A percentile compares a stretch with the other conserved stretches of the same genome.
These are phyloP conservation scores for Aspergillus avenaceus DNA, from an alignment of 495 filamentous ascomycete genomes.

Conservation along the genomic window DNA sequence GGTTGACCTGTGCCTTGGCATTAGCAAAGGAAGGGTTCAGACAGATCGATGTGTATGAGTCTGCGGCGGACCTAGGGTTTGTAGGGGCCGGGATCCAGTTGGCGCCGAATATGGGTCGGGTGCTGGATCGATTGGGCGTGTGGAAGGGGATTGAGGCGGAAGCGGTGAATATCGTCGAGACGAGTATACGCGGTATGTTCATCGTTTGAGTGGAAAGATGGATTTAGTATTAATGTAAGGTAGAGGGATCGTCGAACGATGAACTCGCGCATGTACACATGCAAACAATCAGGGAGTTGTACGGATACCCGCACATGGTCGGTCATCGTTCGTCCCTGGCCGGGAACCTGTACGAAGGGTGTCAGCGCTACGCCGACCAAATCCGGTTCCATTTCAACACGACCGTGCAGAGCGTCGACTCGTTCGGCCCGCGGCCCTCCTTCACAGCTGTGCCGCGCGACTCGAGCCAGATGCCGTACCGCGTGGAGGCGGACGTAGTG, in stretches of 20 bases:
- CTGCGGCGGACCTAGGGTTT: conserved; percentile 69
- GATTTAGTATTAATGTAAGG: background rate
- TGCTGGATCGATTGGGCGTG: conserved; percentile 64
- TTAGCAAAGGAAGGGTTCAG: conserved; percentile 71
- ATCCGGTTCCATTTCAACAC: conserved; percentile 70
- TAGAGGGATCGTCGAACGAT: conserved; percentile 62
- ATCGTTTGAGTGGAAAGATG: background rate
- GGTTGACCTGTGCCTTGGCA: conserved; percentile 65
- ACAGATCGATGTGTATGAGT: conserved; percentile 69
- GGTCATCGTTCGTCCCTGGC: conserved; percentile 75
- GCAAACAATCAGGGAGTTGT: conserved; percentile 60
- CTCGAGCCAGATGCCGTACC: conserved; percentile 42
- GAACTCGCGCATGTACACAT: conserved; percentile 70
- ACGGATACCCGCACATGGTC: conserved; percentile 72
- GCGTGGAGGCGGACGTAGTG: conserved; percentile 61
- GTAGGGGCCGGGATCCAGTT: conserved; percentile 82
- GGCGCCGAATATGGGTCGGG: conserved; percentile 73
- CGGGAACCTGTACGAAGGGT: conserved; percentile 61
- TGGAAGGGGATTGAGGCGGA: conserved; percentile 66
- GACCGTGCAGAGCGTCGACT: conserved; percentile 46
- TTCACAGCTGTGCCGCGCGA: conserved; percentile 57
- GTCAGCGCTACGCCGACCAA: conserved; percentile 50
- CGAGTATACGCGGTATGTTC: conserved; percentile 45
- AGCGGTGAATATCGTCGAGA: conserved; percentile 50
- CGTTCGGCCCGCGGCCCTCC: conserved; percentile 50